These are phyloP conservation scores for Diplodia corticola DNA, from an alignment of 2,329 filamentous ascomycete species.

Conservation along the genomic window DNA sequence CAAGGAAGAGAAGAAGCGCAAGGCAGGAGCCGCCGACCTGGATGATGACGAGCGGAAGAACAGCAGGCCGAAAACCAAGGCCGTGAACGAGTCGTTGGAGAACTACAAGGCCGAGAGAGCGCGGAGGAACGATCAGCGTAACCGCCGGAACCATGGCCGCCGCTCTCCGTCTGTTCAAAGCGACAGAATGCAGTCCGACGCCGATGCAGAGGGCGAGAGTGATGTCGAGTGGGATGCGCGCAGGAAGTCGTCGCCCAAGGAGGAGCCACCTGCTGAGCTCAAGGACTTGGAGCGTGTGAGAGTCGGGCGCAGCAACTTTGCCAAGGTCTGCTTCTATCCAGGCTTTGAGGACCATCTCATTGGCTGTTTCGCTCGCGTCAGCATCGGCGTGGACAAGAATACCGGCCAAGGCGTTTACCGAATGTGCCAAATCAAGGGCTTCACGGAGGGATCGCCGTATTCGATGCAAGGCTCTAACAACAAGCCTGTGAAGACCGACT, in stretches of 20 bases:
- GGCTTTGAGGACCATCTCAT: slow-evolving; percentile 79
- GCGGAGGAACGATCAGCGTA: slow-evolving; percentile 59
- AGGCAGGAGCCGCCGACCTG: slow-evolving; percentile 74
- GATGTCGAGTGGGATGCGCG: slow-evolving; percentile 72
- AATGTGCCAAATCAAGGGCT: slow-evolving; percentile 84
- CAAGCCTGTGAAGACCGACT: slow-evolving; percentile 77
- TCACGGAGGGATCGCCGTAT: slow-evolving; percentile 78
- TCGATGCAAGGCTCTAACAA: slow-evolving; percentile 74
- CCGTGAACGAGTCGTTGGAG: slow-evolving; percentile 74
- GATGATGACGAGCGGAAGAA: slow-evolving; percentile 77
- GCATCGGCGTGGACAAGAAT: slow-evolving; percentile 73
- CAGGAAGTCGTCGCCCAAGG: slow-evolving; percentile 54
- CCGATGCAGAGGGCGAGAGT: slow-evolving; percentile 69
- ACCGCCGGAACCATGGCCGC: slow-evolving; percentile 35
- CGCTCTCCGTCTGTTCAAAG: slow-evolving; percentile 30
- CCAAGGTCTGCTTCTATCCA: slow-evolving; percentile 89
- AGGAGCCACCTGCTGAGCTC: slow-evolving; percentile 69
- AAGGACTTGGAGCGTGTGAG: slow-evolving; percentile 82
- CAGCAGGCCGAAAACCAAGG: slow-evolving; percentile 48
- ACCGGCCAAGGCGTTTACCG: slow-evolving; percentile 79
- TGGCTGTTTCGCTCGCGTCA: slow-evolving; percentile 83
- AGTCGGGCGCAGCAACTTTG: slow-evolving; percentile 82
- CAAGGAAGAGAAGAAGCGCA: slow-evolving; percentile 69
- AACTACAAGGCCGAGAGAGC: slow-evolving; percentile 62
- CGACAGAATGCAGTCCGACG: slow-evolving; percentile 56